A percentile compares a stretch with the other conserved stretches of the same genome.
Evolutionary conservation across 176 grass and related monocot species (phyloP).

Genomic region (Themeda triandra): DNA sequence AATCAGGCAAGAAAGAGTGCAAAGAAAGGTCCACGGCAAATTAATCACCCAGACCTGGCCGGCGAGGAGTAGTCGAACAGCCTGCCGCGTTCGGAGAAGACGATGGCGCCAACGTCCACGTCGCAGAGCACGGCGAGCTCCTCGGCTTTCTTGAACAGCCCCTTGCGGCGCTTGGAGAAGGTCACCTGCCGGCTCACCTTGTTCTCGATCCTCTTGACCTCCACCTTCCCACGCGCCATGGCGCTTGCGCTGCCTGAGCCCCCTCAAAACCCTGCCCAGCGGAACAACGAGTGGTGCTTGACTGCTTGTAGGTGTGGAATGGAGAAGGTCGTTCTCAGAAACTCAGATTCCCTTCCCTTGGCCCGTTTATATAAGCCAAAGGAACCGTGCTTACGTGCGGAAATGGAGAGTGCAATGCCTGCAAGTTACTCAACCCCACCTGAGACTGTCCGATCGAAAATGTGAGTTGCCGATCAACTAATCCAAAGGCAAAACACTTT

Average conservation of each 20-base stretch:
- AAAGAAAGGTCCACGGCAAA: too few relatives aligned
- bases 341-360: too few relatives aligned
- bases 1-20: background rate
- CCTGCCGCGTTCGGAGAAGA: conserved; percentile 46
- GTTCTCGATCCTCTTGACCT: conserved; percentile 53
- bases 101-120: conserved; percentile 32
- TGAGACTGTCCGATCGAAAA: background rate
- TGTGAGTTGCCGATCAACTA: background rate
- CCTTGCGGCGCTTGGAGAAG: conserved; percentile 49
- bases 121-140: conserved; percentile 66
- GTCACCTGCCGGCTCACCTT: conserved; percentile 22
- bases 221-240: conserved; percentile 47
- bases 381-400: background rate
- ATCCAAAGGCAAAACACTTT: too few relatives aligned
- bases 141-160: conserved; percentile 50
- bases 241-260: background rate
- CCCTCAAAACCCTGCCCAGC: background rate
- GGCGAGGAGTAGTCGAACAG: conserved; percentile 30
- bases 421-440: background rate
- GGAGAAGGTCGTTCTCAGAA: too few relatives aligned
- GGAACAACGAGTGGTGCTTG: background rate
- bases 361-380: too few relatives aligned
- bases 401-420: background rate
- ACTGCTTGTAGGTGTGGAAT: too few relatives aligned
- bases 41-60: conserved; percentile 29